These are phyloP conservation scores for Colletotrichum salicis DNA, from an alignment of 2,329 filamentous ascomycete genomes.

Conservation along the genomic window DNA sequence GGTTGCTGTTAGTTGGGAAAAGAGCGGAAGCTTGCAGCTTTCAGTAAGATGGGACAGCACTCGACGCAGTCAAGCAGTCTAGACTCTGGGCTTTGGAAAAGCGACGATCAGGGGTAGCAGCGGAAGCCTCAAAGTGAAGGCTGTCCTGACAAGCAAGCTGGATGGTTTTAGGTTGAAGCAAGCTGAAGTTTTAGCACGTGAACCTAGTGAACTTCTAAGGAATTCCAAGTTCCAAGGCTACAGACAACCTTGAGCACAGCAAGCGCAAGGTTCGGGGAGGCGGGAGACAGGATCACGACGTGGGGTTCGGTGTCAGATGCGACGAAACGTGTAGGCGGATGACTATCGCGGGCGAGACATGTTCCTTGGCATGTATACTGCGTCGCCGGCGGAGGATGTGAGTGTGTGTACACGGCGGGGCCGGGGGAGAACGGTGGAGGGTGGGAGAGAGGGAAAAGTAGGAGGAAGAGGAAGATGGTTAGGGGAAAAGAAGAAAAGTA, in stretches of 20 bases:
- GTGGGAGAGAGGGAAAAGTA: neutral
- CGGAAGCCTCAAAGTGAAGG: neutral
- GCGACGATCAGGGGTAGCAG: neutral
- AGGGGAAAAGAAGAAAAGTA: neutral
- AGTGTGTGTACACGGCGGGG: neutral
- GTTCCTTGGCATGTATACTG: constrained; percentile 17
- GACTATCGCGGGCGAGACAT: constrained; percentile 34
- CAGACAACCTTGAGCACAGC: neutral
- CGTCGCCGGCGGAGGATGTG: neutral
- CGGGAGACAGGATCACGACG: constrained; percentile 15
- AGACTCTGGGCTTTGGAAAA: neutral
- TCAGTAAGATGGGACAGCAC: constrained; percentile 7
- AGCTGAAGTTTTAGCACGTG: constrained; percentile 14
- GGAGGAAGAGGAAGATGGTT: too few species aligned
- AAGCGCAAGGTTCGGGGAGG: constrained; percentile 1
- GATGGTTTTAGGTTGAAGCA: neutral
- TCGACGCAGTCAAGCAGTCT: neutral
- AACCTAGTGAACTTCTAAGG: neutral
- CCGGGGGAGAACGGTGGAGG: neutral
- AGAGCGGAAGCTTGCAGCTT: neutral
- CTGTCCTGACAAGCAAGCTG: constrained; percentile 8
- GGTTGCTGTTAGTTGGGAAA: neutral
- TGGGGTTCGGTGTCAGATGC: constrained; percentile 29
- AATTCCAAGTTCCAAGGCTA: constrained; percentile 2
- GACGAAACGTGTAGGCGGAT: constrained; percentile 27